phyloP scores from a whole-genome alignment of 2,329 filamentous ascomycete genomes.

The Zalaria obscura region DNA sequence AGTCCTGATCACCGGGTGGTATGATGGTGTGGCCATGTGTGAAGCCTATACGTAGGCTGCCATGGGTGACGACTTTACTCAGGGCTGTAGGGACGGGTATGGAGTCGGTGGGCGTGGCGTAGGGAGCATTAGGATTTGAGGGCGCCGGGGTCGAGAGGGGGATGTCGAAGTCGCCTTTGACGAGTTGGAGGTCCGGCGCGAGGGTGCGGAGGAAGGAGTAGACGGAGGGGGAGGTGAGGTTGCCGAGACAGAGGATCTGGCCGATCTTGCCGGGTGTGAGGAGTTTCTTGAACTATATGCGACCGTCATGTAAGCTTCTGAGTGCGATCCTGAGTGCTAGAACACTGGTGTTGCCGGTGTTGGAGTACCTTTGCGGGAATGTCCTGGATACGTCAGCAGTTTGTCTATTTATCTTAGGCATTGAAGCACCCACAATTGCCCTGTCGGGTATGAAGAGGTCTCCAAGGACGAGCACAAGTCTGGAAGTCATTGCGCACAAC shows the following conservation, averaged over 20 bases:
- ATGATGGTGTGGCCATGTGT: slow-evolving; percentile 61
- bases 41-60: slow-evolving; percentile 52
- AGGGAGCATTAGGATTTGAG: slow-evolving; percentile 7
- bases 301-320: background rate
- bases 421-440: slow-evolving; percentile 47
- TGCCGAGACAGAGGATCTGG: slow-evolving; percentile 44
- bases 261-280: slow-evolving; percentile 44
- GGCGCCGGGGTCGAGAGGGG: slow-evolving; percentile 43
- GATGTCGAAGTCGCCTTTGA: slow-evolving; percentile 57
- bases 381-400: slow-evolving; percentile 33
- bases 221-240: slow-evolving; percentile 42
- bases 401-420: slow-evolving; percentile 1
- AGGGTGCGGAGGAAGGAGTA: slow-evolving; percentile 42
- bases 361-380: slow-evolving; percentile 68
- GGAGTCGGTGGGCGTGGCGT: slow-evolving; percentile 7
- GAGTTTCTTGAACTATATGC: slow-evolving; percentile 36
- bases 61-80: slow-evolving; percentile 57
- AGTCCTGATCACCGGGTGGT: slow-evolving; percentile 52
- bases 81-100: slow-evolving; percentile 33
- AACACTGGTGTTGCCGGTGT: slow-evolving; percentile 2
- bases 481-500: slow-evolving; percentile 49
- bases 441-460: slow-evolving; percentile 90
- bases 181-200: slow-evolving; percentile 50
- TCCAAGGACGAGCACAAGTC: slow-evolving; percentile 81
- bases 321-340: background rate